Evolutionary conservation across 768 basidiomycete species (phyloP).

Genomic region (Amanita rubescens): DNA sequence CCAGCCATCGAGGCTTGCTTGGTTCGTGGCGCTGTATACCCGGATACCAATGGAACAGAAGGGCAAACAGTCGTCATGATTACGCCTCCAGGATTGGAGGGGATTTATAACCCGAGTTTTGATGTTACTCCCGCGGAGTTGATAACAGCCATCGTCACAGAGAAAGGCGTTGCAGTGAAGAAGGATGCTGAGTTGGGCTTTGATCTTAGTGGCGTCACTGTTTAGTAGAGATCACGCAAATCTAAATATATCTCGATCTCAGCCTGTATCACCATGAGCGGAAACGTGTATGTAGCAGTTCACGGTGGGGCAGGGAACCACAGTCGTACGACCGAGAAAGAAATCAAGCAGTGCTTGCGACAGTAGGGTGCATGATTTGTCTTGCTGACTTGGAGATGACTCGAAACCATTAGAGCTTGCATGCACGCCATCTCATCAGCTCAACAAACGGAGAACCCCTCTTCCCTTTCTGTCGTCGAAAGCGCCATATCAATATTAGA

Average conservation of each 20-base stretch:
- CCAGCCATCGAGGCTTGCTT: conserved; percentile 83
- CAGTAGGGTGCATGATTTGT: conserved; percentile 29
- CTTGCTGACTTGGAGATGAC: neutral
- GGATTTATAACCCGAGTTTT: conserved; percentile 90
- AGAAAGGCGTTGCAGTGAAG: conserved; percentile 86
- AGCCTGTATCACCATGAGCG: conserved; percentile 10
- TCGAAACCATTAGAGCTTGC: conserved; percentile 44
- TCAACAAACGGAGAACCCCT: conserved; percentile 6
- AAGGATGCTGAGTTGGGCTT: conserved; percentile 48
- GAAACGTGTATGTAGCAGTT: conserved; percentile 43
- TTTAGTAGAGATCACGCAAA: conserved; percentile 17
- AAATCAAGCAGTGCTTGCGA: conserved; percentile 49
- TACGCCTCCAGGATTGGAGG: conserved; percentile 58
- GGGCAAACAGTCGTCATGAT: conserved; percentile 78
- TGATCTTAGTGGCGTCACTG: conserved; percentile 57
- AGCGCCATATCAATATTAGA: conserved; percentile 53
- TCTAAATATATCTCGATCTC: neutral
- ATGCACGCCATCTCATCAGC: conserved; percentile 26
- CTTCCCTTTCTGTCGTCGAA: conserved; percentile 42
- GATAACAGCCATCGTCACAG: conserved; percentile 93
- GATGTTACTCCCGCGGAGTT: conserved; percentile 93
- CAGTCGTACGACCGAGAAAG: conserved; percentile 34
- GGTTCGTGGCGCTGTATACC: conserved; percentile 75
- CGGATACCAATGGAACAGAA: conserved; percentile 35
- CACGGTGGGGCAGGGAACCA: conserved; percentile 81